phyloP scores from a whole-genome alignment of 2,329 filamentous ascomycete genomes.

The Falciphora oryzae region DNA sequence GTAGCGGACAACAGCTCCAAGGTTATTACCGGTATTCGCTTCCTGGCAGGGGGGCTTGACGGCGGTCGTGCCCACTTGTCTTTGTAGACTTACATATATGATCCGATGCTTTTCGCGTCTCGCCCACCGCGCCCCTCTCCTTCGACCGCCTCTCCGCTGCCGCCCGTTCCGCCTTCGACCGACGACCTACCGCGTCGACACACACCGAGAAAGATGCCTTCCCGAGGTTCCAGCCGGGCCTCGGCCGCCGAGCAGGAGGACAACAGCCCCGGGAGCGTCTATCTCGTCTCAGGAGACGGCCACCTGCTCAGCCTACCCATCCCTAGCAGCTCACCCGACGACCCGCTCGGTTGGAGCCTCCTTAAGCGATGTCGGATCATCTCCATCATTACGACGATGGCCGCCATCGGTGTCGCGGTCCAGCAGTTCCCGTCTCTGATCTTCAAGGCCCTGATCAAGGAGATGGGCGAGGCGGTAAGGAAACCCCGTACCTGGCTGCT shows the following conservation, averaged over 20 bases:
- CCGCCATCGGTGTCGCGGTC: constrained; percentile 17
- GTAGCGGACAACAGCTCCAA: too few relatives aligned
- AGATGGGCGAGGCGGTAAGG: constrained; percentile 19
- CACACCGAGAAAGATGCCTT: neutral
- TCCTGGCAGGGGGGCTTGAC: neutral
- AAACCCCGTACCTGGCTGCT: too few relatives aligned
- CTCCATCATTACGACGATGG: constrained; percentile 16
- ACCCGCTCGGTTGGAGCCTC: constrained; percentile 25
- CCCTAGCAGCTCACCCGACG: constrained; percentile 23
- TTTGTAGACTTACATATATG: neutral
- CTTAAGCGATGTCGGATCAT: constrained; percentile 17
- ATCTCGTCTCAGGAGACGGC: constrained; percentile 27
- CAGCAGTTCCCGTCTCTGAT: constrained; percentile 21
- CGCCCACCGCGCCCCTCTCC: too few relatives aligned
- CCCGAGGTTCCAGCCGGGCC: neutral
- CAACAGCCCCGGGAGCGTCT: constrained; percentile 20
- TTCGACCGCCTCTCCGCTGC: too few relatives aligned
- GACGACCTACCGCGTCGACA: neutral
- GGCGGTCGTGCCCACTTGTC: too few relatives aligned
- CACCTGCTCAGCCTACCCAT: constrained; percentile 25
- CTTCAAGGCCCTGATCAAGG: constrained; percentile 14
- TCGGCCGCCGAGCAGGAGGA: neutral
- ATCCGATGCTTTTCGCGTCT: neutral
- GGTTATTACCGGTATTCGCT: neutral
- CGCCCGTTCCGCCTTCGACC: too few relatives aligned